Evolutionary conservation across 2,329 filamentous ascomycete genomes (phyloP).

Genomic region (Paracorniculantispora psalliotae): DNA sequence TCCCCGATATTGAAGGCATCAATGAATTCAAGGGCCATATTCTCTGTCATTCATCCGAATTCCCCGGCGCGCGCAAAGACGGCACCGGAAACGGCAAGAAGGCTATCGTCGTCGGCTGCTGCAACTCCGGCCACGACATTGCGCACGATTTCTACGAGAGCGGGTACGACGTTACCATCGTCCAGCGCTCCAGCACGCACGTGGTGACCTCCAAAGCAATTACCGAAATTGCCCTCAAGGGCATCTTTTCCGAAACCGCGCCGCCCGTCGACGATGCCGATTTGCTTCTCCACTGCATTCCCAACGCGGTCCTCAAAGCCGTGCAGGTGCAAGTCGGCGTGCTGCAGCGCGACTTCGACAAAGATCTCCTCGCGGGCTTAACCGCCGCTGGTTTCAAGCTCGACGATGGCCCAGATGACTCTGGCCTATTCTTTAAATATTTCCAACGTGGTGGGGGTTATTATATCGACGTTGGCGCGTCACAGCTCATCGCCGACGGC

Average conservation of each 20-base stretch:
- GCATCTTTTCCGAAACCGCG: conserved; percentile 44
- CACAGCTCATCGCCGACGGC: conserved; percentile 56
- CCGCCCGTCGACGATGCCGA: conserved; percentile 65
- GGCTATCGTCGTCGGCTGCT: conserved; percentile 61
- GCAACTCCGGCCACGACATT: conserved; percentile 66
- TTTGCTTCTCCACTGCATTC: conserved; percentile 51
- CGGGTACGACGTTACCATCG: conserved; percentile 63
- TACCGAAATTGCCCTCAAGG: conserved; percentile 47
- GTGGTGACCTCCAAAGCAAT: conserved; percentile 55
- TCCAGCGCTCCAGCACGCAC: conserved; percentile 62
- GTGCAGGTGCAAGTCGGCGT: conserved; percentile 43
- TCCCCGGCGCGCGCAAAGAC: conserved; percentile 45
- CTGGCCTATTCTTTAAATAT: conserved; percentile 53
- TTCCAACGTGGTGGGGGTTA: conserved; percentile 63
- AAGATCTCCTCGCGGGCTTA: conserved; percentile 38
- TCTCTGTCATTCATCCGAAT: conserved; percentile 59
- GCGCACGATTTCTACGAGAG: conserved; percentile 63
- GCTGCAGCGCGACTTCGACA: conserved; percentile 32
- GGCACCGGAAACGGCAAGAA: conserved; percentile 54
- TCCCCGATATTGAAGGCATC: conserved; percentile 53
- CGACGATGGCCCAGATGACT: conserved; percentile 47
- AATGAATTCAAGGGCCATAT: conserved; percentile 53
- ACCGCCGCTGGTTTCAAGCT: conserved; percentile 52
- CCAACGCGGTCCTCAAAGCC: conserved; percentile 55
- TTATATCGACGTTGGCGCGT: conserved; percentile 65